Percentiles rank a stretch among this genome's conserved stretches.
Conservation (phyloP, 176 grass and related monocot species). For the Carex littledalei region DNA sequence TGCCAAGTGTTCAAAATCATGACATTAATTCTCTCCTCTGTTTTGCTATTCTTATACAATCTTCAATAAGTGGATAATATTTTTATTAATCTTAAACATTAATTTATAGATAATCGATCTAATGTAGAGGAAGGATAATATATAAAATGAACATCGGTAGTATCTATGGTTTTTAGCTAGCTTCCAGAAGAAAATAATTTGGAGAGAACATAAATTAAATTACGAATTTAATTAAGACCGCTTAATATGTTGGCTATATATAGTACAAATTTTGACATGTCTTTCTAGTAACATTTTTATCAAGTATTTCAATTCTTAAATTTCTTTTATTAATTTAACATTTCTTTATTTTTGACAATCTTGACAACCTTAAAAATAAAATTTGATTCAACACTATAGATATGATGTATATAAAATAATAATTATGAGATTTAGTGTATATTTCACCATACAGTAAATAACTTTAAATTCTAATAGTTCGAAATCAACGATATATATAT, state of each 20-base stretch:
- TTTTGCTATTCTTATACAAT: background rate
- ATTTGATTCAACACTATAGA: too few relatives aligned
- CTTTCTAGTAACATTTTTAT: too few relatives aligned
- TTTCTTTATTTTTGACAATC: too few relatives aligned
- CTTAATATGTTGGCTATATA: background rate
- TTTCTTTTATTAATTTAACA: too few relatives aligned
- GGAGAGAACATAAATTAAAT: background rate
- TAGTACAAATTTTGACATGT: background rate
- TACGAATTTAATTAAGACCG: background rate
- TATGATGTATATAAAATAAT: too few relatives aligned
- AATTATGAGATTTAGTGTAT: too few relatives aligned
- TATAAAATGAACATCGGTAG: background rate
- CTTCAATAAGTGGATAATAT: background rate
- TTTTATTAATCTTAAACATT: background rate
- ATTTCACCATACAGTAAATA: too few relatives aligned
- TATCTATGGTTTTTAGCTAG: background rate
- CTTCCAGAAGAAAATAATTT: constrained; percentile 2
- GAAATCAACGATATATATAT: too few relatives aligned
- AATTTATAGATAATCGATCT: background rate
- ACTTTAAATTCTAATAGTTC: too few relatives aligned
- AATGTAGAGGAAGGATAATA: background rate
- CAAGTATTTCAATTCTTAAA: too few relatives aligned
- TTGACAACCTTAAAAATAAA: too few relatives aligned
- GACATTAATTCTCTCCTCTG: background rate
- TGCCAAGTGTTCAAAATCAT: constrained; percentile 22